These are phyloP conservation scores for Kuraishia piskuri DNA, from an alignment of 805 yeast species.

Conservation along the genomic window DNA sequence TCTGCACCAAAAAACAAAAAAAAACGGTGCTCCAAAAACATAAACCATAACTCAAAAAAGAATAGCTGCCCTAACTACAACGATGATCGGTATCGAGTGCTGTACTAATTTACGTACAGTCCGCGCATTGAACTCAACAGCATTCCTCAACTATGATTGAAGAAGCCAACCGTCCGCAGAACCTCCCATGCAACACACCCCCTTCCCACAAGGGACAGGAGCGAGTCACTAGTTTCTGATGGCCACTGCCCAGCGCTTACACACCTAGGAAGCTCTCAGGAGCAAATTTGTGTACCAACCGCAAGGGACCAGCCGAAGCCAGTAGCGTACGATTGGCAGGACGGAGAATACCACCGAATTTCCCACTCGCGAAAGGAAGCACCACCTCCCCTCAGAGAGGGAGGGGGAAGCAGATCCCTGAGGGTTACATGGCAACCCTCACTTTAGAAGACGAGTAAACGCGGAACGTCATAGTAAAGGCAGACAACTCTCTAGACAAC, in stretches of 20 bases:
- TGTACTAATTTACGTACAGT: slow-evolving; percentile 17
- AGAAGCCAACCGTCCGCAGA: slow-evolving; percentile 27
- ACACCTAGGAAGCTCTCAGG: slow-evolving; percentile 27
- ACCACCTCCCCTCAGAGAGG: not conserved
- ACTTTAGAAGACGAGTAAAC: slow-evolving; percentile 27
- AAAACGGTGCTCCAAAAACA: slow-evolving; percentile 2
- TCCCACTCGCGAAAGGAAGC: slow-evolving; percentile 27
- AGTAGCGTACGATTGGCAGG: slow-evolving; percentile 4
- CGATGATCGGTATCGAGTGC: slow-evolving; percentile 32
- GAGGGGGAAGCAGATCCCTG: too few species aligned
- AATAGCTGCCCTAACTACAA: not conserved
- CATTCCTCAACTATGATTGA: slow-evolving; percentile 7
- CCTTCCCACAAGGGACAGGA: too few species aligned
- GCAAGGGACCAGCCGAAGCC: not conserved
- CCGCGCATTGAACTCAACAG: slow-evolving; percentile 32
- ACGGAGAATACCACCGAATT: slow-evolving; percentile 29
- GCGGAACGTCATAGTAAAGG: slow-evolving; percentile 14
- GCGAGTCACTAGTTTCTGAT: slow-evolving; percentile 19
- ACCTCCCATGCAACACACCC: slow-evolving; percentile 23
- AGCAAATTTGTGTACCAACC: slow-evolving; percentile 12
- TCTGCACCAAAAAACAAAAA: not conserved
- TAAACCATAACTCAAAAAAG: slow-evolving; percentile 11
- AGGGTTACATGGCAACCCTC: slow-evolving; percentile 3
- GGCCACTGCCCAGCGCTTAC: slow-evolving; percentile 29
- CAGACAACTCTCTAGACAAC: slow-evolving; percentile 2